These are phyloP conservation scores for Kwoniella botswanensis DNA, from an alignment of 768 basidiomycete genomes.

Conservation along the genomic window DNA sequence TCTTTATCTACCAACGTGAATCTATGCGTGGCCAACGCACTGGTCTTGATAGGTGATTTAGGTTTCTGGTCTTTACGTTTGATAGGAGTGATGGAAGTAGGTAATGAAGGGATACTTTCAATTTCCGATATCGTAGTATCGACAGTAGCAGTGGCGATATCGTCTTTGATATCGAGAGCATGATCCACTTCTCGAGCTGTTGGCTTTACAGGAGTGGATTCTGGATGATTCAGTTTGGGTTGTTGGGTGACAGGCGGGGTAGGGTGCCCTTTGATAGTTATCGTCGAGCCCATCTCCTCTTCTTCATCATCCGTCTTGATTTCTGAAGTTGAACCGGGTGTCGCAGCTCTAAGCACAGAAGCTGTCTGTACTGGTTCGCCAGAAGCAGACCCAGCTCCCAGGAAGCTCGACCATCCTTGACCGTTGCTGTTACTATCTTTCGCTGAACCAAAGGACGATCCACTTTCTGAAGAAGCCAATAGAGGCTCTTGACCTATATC, in stretches of 20 bases:
- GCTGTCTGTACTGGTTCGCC: slow-evolving; percentile 28
- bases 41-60: slow-evolving; percentile 5
- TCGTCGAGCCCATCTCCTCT: slow-evolving; percentile 15
- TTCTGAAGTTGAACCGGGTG: slow-evolving; percentile 10
- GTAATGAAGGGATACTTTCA: slow-evolving; percentile 23
- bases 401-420: slow-evolving; percentile 31
- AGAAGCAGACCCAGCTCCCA: neutral
- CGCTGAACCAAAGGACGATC: slow-evolving; percentile 25
- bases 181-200: neutral
- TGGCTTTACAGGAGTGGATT: neutral
- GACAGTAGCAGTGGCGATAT: too few species aligned
- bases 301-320: neutral
- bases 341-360: slow-evolving; percentile 28
- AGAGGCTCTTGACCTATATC: slow-evolving; percentile 40
- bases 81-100: slow-evolving; percentile 16
- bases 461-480: slow-evolving; percentile 22
- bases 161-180: neutral
- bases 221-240: neutral
- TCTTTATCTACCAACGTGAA: slow-evolving; percentile 51
- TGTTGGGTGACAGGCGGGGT: neutral
- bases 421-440: neutral
- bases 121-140: slow-evolving; percentile 6
- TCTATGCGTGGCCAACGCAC: slow-evolving; percentile 40
- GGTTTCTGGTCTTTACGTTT: slow-evolving; percentile 21
- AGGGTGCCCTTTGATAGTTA: slow-evolving; percentile 28